Percentiles rank a stretch among this genome's conserved stretches.
Conservation (phyloP, 2,329 filamentous ascomycete species). For the Fusarium oxysporum region DNA sequence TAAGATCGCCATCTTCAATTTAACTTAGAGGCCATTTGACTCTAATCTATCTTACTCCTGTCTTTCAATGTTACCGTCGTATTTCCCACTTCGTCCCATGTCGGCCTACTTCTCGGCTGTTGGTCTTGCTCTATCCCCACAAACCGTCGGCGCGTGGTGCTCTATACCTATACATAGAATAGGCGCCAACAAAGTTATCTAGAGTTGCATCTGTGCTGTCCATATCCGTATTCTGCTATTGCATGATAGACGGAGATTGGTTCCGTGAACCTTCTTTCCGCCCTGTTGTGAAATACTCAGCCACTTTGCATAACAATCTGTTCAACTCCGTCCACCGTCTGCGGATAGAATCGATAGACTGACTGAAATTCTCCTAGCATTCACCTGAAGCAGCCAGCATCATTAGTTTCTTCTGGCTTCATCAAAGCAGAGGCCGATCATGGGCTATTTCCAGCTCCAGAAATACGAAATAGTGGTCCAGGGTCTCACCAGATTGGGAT, state of each 20-base stretch:
- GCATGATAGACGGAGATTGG: conserved; percentile 25
- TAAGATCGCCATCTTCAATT: conserved; percentile 17
- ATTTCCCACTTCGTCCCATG: conserved; percentile 22
- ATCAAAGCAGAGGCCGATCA: conserved; percentile 18
- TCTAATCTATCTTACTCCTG: conserved; percentile 21
- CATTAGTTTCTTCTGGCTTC: conserved; percentile 24
- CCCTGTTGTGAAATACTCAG: conserved; percentile 5
- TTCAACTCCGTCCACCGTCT: not conserved
- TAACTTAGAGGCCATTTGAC: conserved; percentile 11
- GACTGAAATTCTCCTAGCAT: not conserved
- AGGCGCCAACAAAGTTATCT: conserved; percentile 16
- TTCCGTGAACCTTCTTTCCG: conserved; percentile 1
- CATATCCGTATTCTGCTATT: not conserved
- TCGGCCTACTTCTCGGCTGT: not conserved
- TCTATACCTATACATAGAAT: conserved; percentile 39
- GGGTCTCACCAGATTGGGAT: conserved; percentile 40
- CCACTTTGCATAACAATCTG: conserved; percentile 1
- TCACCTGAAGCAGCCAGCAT: conserved; percentile 44
- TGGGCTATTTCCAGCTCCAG: conserved; percentile 14
- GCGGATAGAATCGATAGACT: not conserved
- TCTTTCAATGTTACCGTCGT: conserved; percentile 28
- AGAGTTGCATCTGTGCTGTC: not conserved
- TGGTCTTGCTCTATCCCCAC: conserved; percentile 19
- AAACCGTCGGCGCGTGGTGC: conserved; percentile 14
- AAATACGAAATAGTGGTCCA: conserved; percentile 27